A percentile compares a stretch with the other conserved stretches of the same genome.
phyloP scores from a whole-genome alignment of 768 basidiomycete species.

The Auricularia auricula-judae region DNA sequence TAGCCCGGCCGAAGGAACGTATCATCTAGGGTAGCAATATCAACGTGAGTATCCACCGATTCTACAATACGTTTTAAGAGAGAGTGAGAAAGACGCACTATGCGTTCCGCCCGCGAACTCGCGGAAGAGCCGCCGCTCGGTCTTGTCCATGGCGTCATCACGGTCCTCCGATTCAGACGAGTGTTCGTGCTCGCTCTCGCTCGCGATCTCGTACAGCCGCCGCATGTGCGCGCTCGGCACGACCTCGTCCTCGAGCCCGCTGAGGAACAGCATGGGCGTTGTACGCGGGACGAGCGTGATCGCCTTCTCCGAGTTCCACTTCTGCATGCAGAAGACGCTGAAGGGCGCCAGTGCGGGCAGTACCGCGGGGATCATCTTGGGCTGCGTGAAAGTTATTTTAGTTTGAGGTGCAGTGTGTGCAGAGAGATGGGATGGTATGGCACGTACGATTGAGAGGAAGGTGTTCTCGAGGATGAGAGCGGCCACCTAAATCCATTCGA shows the following conservation, averaged over 20 bases:
- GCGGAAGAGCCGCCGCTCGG: neutral
- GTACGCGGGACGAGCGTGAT: conserved; percentile 20
- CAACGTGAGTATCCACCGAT: too few species aligned
- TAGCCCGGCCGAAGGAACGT: neutral
- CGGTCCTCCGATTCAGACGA: too few species aligned
- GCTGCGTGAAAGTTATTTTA: conserved; percentile 6
- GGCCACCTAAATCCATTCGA: conserved; percentile 9
- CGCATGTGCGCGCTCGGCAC: conserved; percentile 31
- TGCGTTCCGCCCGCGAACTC: neutral
- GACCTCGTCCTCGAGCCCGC: conserved; percentile 28
- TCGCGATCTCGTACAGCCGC: conserved; percentile 11
- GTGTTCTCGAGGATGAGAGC: conserved; percentile 37
- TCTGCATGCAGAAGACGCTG: conserved; percentile 18
- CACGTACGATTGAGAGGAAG: conserved; percentile 26
- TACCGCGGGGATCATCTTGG: conserved; percentile 25
- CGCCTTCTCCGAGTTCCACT: conserved; percentile 18
- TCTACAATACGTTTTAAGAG: neutral
- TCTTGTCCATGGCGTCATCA: neutral
- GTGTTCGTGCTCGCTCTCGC: neutral
- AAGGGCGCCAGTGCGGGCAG: conserved; percentile 26
- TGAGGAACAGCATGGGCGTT: conserved; percentile 30
- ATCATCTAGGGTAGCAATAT: neutral
- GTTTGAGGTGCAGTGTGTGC: neutral
- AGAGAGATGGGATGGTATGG: neutral
- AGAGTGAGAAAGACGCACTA: neutral